Evolutionary conservation across 331 rosid genomes (phyloP).

Genomic region (Saraca asoca): DNA sequence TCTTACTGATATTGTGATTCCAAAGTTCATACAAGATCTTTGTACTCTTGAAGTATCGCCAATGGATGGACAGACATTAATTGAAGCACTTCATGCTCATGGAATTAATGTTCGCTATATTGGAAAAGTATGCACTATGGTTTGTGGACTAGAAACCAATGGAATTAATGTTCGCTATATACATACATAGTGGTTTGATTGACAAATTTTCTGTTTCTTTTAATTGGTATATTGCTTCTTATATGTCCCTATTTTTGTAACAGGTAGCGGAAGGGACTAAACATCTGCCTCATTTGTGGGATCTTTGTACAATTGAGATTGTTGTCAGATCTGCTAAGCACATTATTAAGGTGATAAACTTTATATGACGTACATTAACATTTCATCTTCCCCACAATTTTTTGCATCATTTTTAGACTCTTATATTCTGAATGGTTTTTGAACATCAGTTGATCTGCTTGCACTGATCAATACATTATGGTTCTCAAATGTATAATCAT

Average conservation of each 20-base stretch:
- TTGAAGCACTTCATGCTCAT: constrained; percentile 98
- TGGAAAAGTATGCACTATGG: constrained; percentile 68
- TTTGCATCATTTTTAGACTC: not conserved
- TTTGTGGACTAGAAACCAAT: constrained; percentile 17
- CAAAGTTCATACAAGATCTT: constrained; percentile 94
- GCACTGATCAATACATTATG: constrained; percentile 6
- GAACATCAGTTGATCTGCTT: no score
- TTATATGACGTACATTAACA: constrained; percentile 20
- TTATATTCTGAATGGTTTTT: not conserved
- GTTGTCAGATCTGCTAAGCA: constrained; percentile 98
- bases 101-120: constrained; percentile 95
- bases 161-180: no score
- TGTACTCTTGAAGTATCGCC: constrained; percentile 98
- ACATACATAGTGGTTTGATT: constrained; percentile 21
- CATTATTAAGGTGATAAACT: constrained; percentile 72
- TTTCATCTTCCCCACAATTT: constrained; percentile 7
- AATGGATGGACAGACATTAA: constrained; percentile 97
- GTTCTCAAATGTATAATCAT: constrained; percentile 2
- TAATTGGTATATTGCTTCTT: constrained; percentile 33
- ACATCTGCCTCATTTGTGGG: constrained; percentile 93
- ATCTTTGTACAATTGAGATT: constrained; percentile 90
- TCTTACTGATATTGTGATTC: constrained; percentile 82
- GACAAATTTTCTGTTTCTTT: not conserved
- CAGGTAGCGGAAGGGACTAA: constrained; percentile 94
- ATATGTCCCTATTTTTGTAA: constrained; percentile 25